Conservation (phyloP, 2,329 filamentous ascomycete species). For the Ophiocordyceps robertsii region DNA sequence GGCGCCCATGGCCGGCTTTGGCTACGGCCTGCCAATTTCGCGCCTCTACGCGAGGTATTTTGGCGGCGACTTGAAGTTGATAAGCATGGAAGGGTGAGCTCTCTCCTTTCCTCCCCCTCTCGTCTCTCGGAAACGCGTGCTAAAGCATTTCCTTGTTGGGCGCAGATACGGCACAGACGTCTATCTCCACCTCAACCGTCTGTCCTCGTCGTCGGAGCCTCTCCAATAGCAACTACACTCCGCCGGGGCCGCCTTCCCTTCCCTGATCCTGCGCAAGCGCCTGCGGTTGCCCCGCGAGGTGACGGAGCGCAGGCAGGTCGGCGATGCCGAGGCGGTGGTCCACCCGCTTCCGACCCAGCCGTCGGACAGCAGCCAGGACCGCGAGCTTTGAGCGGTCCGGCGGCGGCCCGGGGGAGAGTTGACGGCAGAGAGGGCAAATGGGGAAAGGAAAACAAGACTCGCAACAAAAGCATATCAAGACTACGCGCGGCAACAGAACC, state of each 20-base stretch:
- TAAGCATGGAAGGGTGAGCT: constrained; percentile 95
- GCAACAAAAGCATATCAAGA: too few relatives aligned
- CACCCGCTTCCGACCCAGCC: constrained; percentile 29
- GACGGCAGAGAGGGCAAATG: not conserved
- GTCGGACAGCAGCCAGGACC: constrained; percentile 15
- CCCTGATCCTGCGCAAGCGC: constrained; percentile 44
- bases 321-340: constrained; percentile 69
- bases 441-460: not conserved
- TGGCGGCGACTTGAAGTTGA: constrained; percentile 90
- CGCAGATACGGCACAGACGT: constrained; percentile 91
- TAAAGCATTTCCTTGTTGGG: constrained; percentile 5
- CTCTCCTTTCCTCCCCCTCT: not conserved
- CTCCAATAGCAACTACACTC: constrained; percentile 76
- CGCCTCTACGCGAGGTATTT: constrained; percentile 93
- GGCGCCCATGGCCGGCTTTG: constrained; percentile 96
- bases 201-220: constrained; percentile 91
- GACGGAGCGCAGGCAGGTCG: constrained; percentile 78
- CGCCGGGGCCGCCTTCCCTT: constrained; percentile 19
- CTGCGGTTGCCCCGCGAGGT: constrained; percentile 56
- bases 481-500: too few relatives aligned
- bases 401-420: not conserved
- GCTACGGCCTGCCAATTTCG: constrained; percentile 93
- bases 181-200: constrained; percentile 90
- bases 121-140: not conserved
- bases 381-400: constrained; percentile 16